Base-by-base conservation (phyloP, 768 basidiomycete genomes). In the Suillus clintonianus region DNA sequence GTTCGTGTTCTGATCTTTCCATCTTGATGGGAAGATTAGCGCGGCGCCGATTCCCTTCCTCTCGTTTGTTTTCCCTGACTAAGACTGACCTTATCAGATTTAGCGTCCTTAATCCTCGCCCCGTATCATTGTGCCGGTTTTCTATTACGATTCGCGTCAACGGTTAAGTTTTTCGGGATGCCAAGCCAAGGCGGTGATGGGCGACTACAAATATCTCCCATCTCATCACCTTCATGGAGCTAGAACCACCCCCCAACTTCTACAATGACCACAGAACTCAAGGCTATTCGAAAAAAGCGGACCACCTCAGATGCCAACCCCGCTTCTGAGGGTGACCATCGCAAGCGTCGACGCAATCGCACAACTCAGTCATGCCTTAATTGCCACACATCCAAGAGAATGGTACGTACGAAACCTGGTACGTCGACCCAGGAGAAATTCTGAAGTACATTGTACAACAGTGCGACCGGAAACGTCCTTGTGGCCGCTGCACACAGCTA, bases 351-450 rank as follows among this genome's bases (percentile, higher is more conserved):
- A 66, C 86, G 89, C 51, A 90, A 90, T 71, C 84, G 89, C 59
- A 89, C 88, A 7, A 90, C 88, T 3, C 88, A 89, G 66, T 89
- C 88, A 64, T 90, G 89, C 68, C 77, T 90, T 34, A 89, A 89
- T 65, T 90, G 89, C 67, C 89, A 90, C 65, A 85, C 86, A 30
- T 89, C 89, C 9, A 90, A 90, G 68, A 81, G 89, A 60, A 89
- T 89, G 89, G 89, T 89, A 71, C 61, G 77, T 69, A 13, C 9
- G 4, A 22, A 42, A 24, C 32, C 9, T 17, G 8, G 24, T 19
- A 15, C 30, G 4, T 27, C 7, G 17, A 13, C 41, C n/a, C 15
- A 10, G 17, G 19, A 51, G 24, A 15, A 41, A 42, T 27, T 4
- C 22, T 6, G 60, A 39, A 17, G 11, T 48, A 17, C 30, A 13